Base-by-base conservation (phyloP, 768 basidiomycete genomes). In the Leccinellum rugosiceps region DNA sequence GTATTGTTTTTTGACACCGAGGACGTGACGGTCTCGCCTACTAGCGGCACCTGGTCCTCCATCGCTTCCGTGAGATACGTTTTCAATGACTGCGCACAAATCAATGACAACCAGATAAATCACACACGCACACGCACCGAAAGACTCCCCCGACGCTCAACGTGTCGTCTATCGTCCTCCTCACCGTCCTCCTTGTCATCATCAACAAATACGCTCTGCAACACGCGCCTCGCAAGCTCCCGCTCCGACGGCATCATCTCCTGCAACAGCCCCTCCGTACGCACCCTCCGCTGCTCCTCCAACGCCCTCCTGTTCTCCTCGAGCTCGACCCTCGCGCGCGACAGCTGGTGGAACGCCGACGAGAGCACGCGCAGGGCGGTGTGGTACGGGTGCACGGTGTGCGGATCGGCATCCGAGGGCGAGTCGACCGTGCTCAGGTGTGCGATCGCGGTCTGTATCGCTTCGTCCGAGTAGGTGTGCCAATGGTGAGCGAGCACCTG, bases 381-480 rank as follows among this genome's bases (percentile, higher is more conserved):
- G 61, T 89, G 85, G 61, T 88, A 89, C 1, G 88, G 85, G 62
- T 85, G 80, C 26, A 61, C 21, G 4, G 19, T 84, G 63, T 85
- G 80, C 26, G 61, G 68, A 31, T 78, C 64, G 3, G 74, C 63
- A 47, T 82, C 77, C 6, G 79, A 77, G 1, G 80, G 38, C 4
- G 38, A 78, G 34, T 82, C 78, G 4, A 77, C 68, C 13, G 63
- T 58, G 53, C 74, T 66, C 14, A 88, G 70, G 19, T 72, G 73
- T 0, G 87, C 80, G 23, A 92, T 81, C 4, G 83, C 79, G 15
- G 78, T 74, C 58, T 87, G 84, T 44, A 93, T 87, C 2, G 80
- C 86, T 50, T 88, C 83, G 69, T 93, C 89, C 3, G 88, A 84
- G 63, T 83, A 85, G 23, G 84, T 81, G 65, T 93, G 90, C 90